These are phyloP conservation scores for Apiospora phragmitis DNA, from an alignment of 2,329 filamentous ascomycete species.

Conservation along the genomic window DNA sequence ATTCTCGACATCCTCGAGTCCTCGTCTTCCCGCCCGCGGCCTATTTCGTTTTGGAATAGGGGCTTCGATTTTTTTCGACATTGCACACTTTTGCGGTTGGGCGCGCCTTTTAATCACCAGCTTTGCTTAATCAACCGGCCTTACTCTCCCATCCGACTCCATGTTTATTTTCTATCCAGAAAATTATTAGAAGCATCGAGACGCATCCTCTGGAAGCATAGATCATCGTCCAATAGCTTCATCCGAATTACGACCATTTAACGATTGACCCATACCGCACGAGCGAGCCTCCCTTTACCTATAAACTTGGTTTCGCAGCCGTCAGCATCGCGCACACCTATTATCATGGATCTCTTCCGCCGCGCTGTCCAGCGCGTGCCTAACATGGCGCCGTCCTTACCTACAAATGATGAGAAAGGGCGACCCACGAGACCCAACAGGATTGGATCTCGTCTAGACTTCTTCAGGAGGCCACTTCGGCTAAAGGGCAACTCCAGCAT, in stretches of 20 bases:
- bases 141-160: not conserved
- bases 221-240: not conserved
- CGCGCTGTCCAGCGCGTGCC: slow-evolving; percentile 54
- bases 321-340: not conserved
- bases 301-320: not conserved
- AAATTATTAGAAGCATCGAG: not conserved
- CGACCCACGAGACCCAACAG: slow-evolving; percentile 39
- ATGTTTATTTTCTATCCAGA: slow-evolving; percentile 11
- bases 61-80: slow-evolving; percentile 12
- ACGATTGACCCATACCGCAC: not conserved
- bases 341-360: slow-evolving; percentile 58
- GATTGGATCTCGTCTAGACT: slow-evolving; percentile 62
- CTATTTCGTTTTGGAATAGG: slow-evolving; percentile 18
- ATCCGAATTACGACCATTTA: slow-evolving; percentile 2
- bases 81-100: not conserved
- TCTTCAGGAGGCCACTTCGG: slow-evolving; percentile 83
- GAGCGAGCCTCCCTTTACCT: not conserved
- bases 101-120: not conserved
- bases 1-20: slow-evolving; percentile 16
- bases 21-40: not conserved
- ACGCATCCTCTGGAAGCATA: not conserved
- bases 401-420: slow-evolving; percentile 53
- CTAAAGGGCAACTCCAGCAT: slow-evolving; percentile 89
- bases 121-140: not conserved
- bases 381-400: slow-evolving; percentile 43